A percentile compares a stretch with the other conserved stretches of the same genome.
phyloP scores from a whole-genome alignment of 805 yeast genomes.

The Yamadazyma takamatsuzukensis region DNA sequence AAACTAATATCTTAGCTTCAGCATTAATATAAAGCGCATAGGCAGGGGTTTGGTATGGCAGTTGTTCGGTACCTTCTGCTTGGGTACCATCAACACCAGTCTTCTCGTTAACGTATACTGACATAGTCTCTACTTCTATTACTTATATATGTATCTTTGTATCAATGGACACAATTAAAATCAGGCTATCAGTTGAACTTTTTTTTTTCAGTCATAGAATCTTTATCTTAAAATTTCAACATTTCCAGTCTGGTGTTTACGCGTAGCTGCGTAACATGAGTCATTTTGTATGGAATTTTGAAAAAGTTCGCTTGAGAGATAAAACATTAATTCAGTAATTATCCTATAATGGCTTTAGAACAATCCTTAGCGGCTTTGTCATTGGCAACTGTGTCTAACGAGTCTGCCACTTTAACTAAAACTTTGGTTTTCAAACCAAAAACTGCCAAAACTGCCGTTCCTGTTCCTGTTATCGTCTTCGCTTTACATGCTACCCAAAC shows the following conservation, averaged over 20 bases:
- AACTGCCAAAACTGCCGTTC: constrained; percentile 75
- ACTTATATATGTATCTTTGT: too few species aligned
- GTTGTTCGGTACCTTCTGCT: constrained; percentile 53
- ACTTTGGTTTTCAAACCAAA: constrained; percentile 87
- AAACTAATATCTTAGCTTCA: constrained; percentile 56
- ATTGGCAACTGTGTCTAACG: constrained; percentile 50
- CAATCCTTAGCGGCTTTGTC: constrained; percentile 66
- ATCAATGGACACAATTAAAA: too few species aligned
- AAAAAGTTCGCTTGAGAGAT: too few species aligned
- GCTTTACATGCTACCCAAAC: constrained; percentile 72
- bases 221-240: too few species aligned
- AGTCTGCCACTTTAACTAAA: constrained; percentile 56
- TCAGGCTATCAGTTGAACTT: too few species aligned
- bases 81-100: constrained; percentile 62
- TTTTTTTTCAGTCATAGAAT: too few species aligned
- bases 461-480: constrained; percentile 77
- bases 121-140: too few species aligned
- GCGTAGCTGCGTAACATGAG: too few species aligned
- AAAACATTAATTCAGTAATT: too few species aligned
- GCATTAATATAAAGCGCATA: constrained; percentile 61
- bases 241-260: too few species aligned
- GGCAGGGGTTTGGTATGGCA: constrained; percentile 81
- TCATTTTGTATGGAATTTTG: too few species aligned
- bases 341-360: constrained; percentile 63
- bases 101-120: constrained; percentile 69